These are phyloP conservation scores for Chlorella sorokiniana DNA, from an alignment of 139 green algal species.

Conservation along the genomic window DNA sequence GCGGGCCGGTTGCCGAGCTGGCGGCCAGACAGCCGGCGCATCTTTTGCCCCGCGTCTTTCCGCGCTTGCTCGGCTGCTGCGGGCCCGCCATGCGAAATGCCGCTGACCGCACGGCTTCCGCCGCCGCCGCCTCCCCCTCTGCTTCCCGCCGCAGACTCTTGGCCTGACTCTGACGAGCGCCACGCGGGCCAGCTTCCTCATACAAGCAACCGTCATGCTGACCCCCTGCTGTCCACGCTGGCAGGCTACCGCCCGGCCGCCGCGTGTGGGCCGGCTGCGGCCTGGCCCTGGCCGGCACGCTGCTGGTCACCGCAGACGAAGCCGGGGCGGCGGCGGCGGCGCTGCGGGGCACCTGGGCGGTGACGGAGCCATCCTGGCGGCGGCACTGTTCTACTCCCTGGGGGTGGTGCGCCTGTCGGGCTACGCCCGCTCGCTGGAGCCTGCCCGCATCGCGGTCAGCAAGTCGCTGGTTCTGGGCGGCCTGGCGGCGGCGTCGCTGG, in stretches of 20 bases:
- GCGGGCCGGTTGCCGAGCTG: no score
- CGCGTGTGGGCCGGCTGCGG: constrained; percentile 34
- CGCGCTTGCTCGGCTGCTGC: not conserved
- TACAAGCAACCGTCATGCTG: constrained; percentile 44
- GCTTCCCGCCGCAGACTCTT: constrained; percentile 33
- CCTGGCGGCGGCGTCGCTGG: not conserved
- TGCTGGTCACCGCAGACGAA: constrained; percentile 41
- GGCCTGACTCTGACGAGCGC: constrained; percentile 39
- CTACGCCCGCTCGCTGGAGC: constrained; percentile 28
- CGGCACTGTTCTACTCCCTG: constrained; percentile 44
- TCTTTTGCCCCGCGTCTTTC: no score
- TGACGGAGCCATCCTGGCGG: constrained; percentile 20
- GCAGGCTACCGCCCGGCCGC: not conserved
- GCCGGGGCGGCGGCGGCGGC: not conserved
- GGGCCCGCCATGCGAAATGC: no score
- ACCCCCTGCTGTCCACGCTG: constrained; percentile 32
- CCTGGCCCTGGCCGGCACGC: constrained; percentile 36
- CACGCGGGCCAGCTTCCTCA: constrained; percentile 47
- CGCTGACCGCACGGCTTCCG: no score
- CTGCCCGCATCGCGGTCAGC: not conserved
- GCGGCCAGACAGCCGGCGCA: no score
- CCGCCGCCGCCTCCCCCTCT: not conserved
- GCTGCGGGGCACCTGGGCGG: constrained; percentile 1
- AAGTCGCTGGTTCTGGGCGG: constrained; percentile 12
- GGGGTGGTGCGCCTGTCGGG: constrained; percentile 37